These are phyloP conservation scores for Huntiella decipiens DNA, from an alignment of 2,329 filamentous ascomycete species.

Conservation along the genomic window DNA sequence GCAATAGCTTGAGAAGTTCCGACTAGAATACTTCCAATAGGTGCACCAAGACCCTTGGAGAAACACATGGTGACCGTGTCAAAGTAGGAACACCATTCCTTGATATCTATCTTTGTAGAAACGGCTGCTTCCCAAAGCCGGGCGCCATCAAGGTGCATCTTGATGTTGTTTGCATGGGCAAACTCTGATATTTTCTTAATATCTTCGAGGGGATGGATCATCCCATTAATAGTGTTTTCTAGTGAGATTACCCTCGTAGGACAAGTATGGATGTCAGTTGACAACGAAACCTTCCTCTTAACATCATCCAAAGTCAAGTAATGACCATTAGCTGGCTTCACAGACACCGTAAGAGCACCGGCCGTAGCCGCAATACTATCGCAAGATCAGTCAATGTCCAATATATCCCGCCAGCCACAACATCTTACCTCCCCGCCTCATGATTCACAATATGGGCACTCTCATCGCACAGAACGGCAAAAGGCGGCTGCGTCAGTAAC, in stretches of 20 bases:
- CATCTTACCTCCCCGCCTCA: constrained; percentile 38
- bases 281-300: constrained; percentile 41
- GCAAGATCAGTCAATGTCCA: neutral
- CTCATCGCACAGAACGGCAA: constrained; percentile 61
- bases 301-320: constrained; percentile 66
- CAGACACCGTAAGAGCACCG: constrained; percentile 48
- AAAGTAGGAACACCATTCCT: constrained; percentile 48
- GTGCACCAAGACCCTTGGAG: constrained; percentile 65
- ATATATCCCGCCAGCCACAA: neutral
- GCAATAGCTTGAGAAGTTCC: constrained; percentile 23
- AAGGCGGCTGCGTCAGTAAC: constrained; percentile 60
- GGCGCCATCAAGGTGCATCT: constrained; percentile 62
- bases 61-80: constrained; percentile 65
- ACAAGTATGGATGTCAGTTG: constrained; percentile 55
- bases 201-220: constrained; percentile 59
- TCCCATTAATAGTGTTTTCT: constrained; percentile 71
- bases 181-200: constrained; percentile 50
- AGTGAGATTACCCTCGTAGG: constrained; percentile 66
- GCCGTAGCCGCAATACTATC: constrained; percentile 48
- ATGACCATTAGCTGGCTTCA: constrained; percentile 49
- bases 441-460: constrained; percentile 58
- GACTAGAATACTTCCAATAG: constrained; percentile 58
- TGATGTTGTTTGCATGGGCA: constrained; percentile 43
- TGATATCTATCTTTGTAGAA: constrained; percentile 45
- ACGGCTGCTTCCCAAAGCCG: constrained; percentile 66